Evolutionary conservation across 108 stramenopile species (phyloP), one percentile per base, ranked within the genome.

Genomic region (Aurantiochytrium sp.): DNA sequence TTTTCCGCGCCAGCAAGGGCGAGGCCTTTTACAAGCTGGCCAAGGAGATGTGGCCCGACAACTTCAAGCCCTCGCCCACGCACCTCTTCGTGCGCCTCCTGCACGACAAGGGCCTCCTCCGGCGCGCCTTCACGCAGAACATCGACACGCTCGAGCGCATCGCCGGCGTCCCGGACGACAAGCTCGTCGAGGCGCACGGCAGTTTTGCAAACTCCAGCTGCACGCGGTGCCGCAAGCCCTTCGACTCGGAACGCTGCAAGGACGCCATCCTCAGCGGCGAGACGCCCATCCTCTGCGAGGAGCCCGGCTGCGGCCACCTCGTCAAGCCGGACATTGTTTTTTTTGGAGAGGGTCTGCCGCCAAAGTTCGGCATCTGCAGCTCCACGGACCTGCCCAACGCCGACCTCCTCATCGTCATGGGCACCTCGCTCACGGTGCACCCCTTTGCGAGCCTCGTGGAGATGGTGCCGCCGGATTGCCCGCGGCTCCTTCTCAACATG

Each of bases 291-390:
- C 0, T 17, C 8, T 37, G 59, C 36, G 31, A 32, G 5, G 37
- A 55, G 34, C 86, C 55, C 6, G 48, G 48, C 48, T 73, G 87
- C 55, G 59, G 85, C 2, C 88, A 88, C 8, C 86, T 91, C 36
- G 95, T 97, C 4, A 98, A 98, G 89, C 98, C 98, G 21, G 96
- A 97, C 89, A 97, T 98, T 90, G 96, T 96, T 17, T 98, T 98
- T 87, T 98, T 98, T 91, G 98, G 98, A 0, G 98, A 98, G 88
- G 87, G 54, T n/a, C 88, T 97, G 39, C 96, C 97, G 39, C 19
- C 37, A 21, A 89, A 92, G 32, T 97, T 96, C 87, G 92, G 65
- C 53, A 55, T 8, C 52, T 92, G 69, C 86, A 93, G 55, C 87
- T 88, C 19, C 87, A 90, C 22, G 37, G 55, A 39, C 4, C n/a